Evolutionary conservation across 331 rosid species (phyloP).

Genomic region (Telfairia occidentalis): DNA sequence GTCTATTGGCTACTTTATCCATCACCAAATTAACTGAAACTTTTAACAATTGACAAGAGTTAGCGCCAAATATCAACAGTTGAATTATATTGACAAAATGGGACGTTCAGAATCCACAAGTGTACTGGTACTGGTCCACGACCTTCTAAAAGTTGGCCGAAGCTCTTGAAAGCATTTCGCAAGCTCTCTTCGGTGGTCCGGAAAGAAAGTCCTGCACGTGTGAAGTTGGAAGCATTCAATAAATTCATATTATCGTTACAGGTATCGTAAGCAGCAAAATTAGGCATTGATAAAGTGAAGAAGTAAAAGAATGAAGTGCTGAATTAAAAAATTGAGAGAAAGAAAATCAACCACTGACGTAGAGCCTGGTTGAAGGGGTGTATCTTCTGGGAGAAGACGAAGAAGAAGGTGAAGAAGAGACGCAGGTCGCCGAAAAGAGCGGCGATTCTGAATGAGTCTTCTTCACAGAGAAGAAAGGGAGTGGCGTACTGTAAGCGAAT

Average conservation of each 20-base stretch:
- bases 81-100: neutral
- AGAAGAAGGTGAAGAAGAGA: slow-evolving; percentile 27
- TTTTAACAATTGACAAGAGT: neutral
- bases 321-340: neutral
- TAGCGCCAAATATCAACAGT: neutral
- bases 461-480: neutral
- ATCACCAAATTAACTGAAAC: slow-evolving; percentile 76
- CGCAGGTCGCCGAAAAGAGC: neutral
- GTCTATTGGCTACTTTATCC: slow-evolving; percentile 89
- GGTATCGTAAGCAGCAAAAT: neutral
- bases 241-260: neutral
- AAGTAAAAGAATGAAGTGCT: neutral
- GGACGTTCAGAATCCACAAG: neutral
- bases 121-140: slow-evolving; percentile 8
- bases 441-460: neutral
- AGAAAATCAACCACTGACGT: slow-evolving; percentile 56
- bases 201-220: slow-evolving; percentile 63
- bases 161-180: slow-evolving; percentile 56
- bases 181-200: slow-evolving; percentile 80
- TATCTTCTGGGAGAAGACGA: slow-evolving; percentile 22
- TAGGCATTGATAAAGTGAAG: neutral
- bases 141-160: slow-evolving; percentile 86
- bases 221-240: neutral
- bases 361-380: slow-evolving; percentile 44
- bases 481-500: neutral